Base-by-base conservation (phyloP, 345 rosid genomes). In the Eucalyptus shirleyi region DNA sequence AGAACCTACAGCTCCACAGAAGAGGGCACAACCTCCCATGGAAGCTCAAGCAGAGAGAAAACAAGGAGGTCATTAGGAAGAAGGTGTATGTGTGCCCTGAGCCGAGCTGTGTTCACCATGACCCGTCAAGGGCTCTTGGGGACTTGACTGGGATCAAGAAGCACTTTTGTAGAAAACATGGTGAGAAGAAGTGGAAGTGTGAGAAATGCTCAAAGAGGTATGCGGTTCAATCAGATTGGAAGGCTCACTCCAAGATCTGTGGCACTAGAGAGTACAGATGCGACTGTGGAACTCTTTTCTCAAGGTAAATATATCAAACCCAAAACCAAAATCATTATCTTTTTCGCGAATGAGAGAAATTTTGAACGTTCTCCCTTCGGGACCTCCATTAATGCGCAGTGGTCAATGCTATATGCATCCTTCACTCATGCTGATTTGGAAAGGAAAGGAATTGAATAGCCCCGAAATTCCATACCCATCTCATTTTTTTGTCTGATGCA, bases 111-210 rank as follows among this genome's bases (percentile, higher is more conserved):
- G 96, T 95, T 23, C 98, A 96, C 90, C 95, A 96, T 87, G 96
- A 96, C 88, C 95, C 96, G 49, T 88, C 95, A 14, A 94, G 96
- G 62, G 98, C 98, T 26, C 94, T 96, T 11, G 96, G 97, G 21
- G 98, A 96, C 92, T 91, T 96, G 37, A 96, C 97, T 45, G 98
- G 98, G 87, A 94, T 96, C 91, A 96, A 96, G 93, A 96, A 95
- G 42, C 98, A 96, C 88, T 96, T 93, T 50, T 92, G 94, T 87
- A 93, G 99, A 60, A 97, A 97, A 86, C 98, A 96, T 86, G 98
- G 98, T 9, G 98, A 97, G 88, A 97, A 97, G 95, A 96, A 96
- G 93, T 96, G 99, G 99, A 96, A 96, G 92, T 96, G 99, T 86
- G 99, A 94, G 40, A 97, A 95, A 91, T 97, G 99, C 92, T 95